These are phyloP conservation scores for Akanthomyces muscarius DNA, from an alignment of 2,329 filamentous ascomycete genomes.

Conservation along the genomic window DNA sequence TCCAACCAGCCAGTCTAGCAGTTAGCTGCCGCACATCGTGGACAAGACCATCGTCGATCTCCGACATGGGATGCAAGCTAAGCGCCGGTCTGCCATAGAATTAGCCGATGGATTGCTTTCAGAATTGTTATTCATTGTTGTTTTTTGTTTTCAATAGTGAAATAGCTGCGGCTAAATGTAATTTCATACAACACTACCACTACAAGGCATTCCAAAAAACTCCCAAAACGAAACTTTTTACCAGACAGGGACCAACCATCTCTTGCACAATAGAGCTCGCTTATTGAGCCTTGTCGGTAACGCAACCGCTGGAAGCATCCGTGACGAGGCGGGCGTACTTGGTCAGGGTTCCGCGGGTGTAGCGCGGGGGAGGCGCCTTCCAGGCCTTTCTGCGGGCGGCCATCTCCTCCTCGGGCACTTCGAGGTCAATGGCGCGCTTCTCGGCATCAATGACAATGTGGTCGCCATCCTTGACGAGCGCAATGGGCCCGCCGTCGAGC, in stretches of 20 bases:
- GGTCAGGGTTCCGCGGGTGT: slow-evolving; percentile 61
- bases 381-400: slow-evolving; percentile 54
- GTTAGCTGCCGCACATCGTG: too few species aligned
- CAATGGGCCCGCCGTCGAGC: slow-evolving; percentile 80
- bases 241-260: too few species aligned
- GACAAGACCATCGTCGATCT: too few species aligned
- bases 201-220: neutral
- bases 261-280: neutral
- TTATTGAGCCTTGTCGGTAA: slow-evolving; percentile 40
- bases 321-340: slow-evolving; percentile 64
- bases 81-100: too few species aligned
- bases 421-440: slow-evolving; percentile 62
- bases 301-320: slow-evolving; percentile 56
- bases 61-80: too few species aligned
- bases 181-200: neutral
- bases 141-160: neutral
- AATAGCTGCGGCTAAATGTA: neutral
- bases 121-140: neutral
- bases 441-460: slow-evolving; percentile 79
- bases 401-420: slow-evolving; percentile 64
- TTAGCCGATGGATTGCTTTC: neutral
- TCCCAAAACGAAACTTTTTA: neutral
- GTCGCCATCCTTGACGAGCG: slow-evolving; percentile 76
- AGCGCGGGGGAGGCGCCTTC: slow-evolving; percentile 57
- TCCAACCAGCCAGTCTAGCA: too few species aligned